phyloP scores from a whole-genome alignment of 2,329 filamentous ascomycete genomes.

The Pestalotiopsis sp. region DNA sequence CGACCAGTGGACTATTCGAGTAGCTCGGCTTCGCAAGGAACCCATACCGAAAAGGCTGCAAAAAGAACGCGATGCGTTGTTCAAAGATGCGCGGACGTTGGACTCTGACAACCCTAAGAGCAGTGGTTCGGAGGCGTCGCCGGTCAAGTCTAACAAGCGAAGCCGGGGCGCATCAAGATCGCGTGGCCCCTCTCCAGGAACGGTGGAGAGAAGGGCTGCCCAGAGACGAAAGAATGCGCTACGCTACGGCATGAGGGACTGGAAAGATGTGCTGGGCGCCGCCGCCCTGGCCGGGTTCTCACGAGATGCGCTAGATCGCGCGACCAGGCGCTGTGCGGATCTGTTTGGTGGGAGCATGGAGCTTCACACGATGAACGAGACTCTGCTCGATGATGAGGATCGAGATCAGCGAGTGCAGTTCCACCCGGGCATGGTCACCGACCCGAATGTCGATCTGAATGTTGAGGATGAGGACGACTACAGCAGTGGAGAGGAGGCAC shows the following conservation, averaged over 20 bases:
- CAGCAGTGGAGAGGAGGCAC: constrained; percentile 13
- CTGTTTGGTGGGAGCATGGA: constrained; percentile 76
- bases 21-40: constrained; percentile 46
- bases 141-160: background rate
- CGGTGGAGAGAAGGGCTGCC: background rate
- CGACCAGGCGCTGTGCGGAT: constrained; percentile 72
- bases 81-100: constrained; percentile 19
- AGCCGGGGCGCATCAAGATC: background rate
- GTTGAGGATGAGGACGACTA: constrained; percentile 16
- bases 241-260: constrained; percentile 61
- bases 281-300: constrained; percentile 77
- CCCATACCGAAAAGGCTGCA: constrained; percentile 32
- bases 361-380: constrained; percentile 53
- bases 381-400: constrained; percentile 30
- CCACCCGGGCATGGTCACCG: constrained; percentile 27
- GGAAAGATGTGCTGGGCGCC: constrained; percentile 82
- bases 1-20: constrained; percentile 46
- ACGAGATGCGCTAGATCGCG: constrained; percentile 63
- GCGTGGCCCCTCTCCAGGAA: background rate
- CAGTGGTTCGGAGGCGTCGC: background rate
- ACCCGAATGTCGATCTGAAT: background rate
- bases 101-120: constrained; percentile 1
- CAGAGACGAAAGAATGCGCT: constrained; percentile 17
- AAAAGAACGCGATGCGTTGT: constrained; percentile 35
- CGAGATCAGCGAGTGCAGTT: constrained; percentile 26